Percentiles rank a stretch among this genome's conserved stretches.
phyloP scores from a whole-genome alignment of 1,284 basidiomycete genomes.

The Ceratorhiza oryzae-sativae region DNA sequence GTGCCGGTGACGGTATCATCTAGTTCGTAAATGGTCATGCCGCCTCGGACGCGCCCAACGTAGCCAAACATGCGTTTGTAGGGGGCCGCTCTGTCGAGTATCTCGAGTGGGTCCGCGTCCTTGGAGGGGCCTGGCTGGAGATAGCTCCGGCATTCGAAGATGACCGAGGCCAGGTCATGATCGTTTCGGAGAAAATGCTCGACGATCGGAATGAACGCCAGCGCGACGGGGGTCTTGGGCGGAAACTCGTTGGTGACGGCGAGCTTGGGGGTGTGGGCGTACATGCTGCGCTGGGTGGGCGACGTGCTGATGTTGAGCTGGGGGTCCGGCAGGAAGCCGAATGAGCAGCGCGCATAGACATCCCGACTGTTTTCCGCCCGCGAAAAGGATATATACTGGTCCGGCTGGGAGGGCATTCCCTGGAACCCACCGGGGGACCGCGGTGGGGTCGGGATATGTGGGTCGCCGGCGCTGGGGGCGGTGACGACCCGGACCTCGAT shows the following conservation, averaged over 20 bases:
- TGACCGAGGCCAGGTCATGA: slow-evolving; percentile 30
- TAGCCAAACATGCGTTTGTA: slow-evolving; percentile 38
- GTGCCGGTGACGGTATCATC: slow-evolving; percentile 36
- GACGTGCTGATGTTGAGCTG: slow-evolving; percentile 23
- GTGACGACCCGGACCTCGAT: slow-evolving; percentile 31
- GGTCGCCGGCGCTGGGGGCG: slow-evolving; percentile 12
- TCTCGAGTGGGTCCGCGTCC: neutral
- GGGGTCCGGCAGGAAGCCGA: slow-evolving; percentile 22
- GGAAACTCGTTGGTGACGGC: slow-evolving; percentile 31
- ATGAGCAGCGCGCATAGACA: slow-evolving; percentile 27
- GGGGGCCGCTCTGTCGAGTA: slow-evolving; percentile 22
- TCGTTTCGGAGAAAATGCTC: slow-evolving; percentile 33
- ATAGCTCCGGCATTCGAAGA: slow-evolving; percentile 37
- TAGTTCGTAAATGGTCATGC: slow-evolving; percentile 26
- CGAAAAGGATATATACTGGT: slow-evolving; percentile 34
- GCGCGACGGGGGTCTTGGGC: slow-evolving; percentile 2
- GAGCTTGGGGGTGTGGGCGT: slow-evolving; percentile 13
- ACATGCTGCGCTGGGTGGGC: slow-evolving; percentile 20
- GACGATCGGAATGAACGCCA: slow-evolving; percentile 20
- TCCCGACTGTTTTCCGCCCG: slow-evolving; percentile 17
- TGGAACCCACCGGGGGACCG: slow-evolving; percentile 11
- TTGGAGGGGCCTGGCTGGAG: slow-evolving; percentile 8
- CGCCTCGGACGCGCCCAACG: slow-evolving; percentile 17
- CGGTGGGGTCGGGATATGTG: slow-evolving; percentile 29
- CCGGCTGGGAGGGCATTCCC: neutral